Evolutionary conservation across 108 stramenopile species (phyloP).

Genomic region (Cyclotella cryptica): DNA sequence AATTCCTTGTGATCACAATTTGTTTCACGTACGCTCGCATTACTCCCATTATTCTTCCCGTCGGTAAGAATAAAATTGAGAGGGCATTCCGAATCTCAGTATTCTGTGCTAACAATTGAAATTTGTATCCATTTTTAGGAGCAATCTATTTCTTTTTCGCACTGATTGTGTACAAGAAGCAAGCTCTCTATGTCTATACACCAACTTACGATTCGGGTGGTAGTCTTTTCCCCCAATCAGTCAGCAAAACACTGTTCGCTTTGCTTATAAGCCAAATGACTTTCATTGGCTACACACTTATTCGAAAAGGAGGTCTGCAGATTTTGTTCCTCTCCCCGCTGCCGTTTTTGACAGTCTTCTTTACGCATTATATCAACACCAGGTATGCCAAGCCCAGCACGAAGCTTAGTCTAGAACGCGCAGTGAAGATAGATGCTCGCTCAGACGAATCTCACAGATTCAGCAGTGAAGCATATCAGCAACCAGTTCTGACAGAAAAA

Average conservation of each 20-base stretch:
- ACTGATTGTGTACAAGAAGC: constrained; percentile 64
- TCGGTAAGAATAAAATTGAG: constrained; percentile 3
- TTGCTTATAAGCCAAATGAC: constrained; percentile 85
- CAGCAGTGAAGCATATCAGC: constrained; percentile 76
- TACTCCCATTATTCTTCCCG: constrained; percentile 60
- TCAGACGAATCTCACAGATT: constrained; percentile 64
- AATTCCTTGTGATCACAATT: constrained; percentile 63
- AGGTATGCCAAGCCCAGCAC: constrained; percentile 76
- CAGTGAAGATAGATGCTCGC: constrained; percentile 82
- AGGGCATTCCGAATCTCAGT: not conserved
- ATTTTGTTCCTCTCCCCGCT: constrained; percentile 68
- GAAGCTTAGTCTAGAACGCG: constrained; percentile 81
- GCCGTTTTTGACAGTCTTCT: constrained; percentile 74
- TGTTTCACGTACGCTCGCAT: constrained; percentile 70
- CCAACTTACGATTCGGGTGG: constrained; percentile 73
- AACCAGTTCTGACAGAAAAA: constrained; percentile 84
- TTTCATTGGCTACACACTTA: constrained; percentile 81
- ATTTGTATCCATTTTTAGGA: constrained; percentile 5
- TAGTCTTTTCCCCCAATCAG: constrained; percentile 50
- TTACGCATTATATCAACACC: constrained; percentile 62
- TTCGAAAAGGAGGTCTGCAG: constrained; percentile 68
- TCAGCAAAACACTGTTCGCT: constrained; percentile 82
- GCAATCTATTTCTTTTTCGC: constrained; percentile 60
- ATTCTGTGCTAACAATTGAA: not conserved
- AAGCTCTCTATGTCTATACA: constrained; percentile 66